Percentiles rank a stretch among this genome's conserved stretches.
Evolutionary conservation across 164 flowering plant genomes (phyloP).

Genomic region (Dillenia turbinata): DNA sequence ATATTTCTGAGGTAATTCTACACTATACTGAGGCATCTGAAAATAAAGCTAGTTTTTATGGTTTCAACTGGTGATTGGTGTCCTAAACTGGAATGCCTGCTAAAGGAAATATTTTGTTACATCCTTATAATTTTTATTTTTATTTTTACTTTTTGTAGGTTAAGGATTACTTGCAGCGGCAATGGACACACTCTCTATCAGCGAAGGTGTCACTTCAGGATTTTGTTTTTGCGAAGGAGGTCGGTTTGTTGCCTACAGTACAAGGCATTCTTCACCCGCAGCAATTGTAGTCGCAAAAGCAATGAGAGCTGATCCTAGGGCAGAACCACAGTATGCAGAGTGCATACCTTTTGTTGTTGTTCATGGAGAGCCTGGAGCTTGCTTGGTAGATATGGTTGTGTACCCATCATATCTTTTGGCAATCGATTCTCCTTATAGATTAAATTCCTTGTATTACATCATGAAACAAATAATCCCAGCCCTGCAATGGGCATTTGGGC

Average conservation of each 20-base stretch:
- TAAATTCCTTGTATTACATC: constrained; percentile 84
- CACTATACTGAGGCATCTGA: not conserved
- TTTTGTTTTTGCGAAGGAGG: constrained; percentile 95
- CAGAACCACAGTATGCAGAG: constrained; percentile 94
- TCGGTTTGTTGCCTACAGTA: constrained; percentile 85
- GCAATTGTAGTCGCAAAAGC: constrained; percentile 92
- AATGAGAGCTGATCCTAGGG: constrained; percentile 86
- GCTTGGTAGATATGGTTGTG: constrained; percentile 84
- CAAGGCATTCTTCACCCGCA: constrained; percentile 69
- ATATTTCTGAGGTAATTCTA: constrained; percentile 51
- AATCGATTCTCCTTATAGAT: constrained; percentile 65
- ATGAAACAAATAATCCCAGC: constrained; percentile 93
- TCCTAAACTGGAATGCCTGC: not conserved
- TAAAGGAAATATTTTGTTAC: not conserved
- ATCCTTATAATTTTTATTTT: not conserved
- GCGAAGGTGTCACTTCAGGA: constrained; percentile 84
- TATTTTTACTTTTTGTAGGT: constrained; percentile 35
- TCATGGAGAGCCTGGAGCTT: constrained; percentile 94
- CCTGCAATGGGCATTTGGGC: constrained; percentile 84
- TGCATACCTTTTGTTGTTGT: constrained; percentile 84
- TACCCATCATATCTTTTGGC: constrained; percentile 79
- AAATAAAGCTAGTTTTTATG: not conserved
- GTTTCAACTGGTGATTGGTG: not conserved
- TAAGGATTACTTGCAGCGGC: constrained; percentile 67
- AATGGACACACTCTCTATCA: constrained; percentile 75